Conservation (phyloP, 768 basidiomycete genomes). For the Pulveroboletus sp. region DNA sequence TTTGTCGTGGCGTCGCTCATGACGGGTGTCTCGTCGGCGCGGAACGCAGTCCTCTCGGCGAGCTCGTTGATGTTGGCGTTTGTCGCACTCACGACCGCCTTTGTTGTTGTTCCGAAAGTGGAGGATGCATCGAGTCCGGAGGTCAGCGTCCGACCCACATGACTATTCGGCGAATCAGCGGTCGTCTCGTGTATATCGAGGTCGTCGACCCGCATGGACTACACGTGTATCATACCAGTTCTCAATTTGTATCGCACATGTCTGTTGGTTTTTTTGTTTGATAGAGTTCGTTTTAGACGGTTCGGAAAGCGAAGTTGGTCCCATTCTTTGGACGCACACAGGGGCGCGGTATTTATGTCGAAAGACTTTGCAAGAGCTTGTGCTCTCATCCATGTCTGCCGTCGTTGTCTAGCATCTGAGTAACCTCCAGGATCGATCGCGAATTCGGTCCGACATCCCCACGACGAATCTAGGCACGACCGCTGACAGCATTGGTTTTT, state of each 20-base stretch:
- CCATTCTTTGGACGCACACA: background rate
- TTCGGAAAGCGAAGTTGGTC: background rate
- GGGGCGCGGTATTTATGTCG: too few species aligned
- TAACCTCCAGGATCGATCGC: background rate
- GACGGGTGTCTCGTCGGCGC: constrained; percentile 64
- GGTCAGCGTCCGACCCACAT: constrained; percentile 17
- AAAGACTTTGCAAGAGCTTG: too few species aligned
- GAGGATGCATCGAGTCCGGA: constrained; percentile 23
- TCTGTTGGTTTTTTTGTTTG: too few species aligned
- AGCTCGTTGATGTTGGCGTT: constrained; percentile 54
- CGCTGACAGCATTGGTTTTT: too few species aligned
- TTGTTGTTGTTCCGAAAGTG: constrained; percentile 39
- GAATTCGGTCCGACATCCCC: background rate
- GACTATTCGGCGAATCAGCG: too few species aligned
- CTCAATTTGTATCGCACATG: too few species aligned
- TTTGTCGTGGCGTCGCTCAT: constrained; percentile 69
- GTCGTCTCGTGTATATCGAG: too few species aligned
- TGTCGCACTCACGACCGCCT: constrained; percentile 55
- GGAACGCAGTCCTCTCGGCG: constrained; percentile 55
- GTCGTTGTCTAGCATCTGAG: background rate
- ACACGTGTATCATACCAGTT: too few species aligned
- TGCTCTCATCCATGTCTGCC: too few species aligned
- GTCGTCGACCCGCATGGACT: too few species aligned
- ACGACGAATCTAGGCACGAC: too few species aligned
- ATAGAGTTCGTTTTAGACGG: too few species aligned